These are phyloP conservation scores for Penicillium frequentans DNA, from an alignment of 2,329 filamentous ascomycete genomes.

Conservation along the genomic window DNA sequence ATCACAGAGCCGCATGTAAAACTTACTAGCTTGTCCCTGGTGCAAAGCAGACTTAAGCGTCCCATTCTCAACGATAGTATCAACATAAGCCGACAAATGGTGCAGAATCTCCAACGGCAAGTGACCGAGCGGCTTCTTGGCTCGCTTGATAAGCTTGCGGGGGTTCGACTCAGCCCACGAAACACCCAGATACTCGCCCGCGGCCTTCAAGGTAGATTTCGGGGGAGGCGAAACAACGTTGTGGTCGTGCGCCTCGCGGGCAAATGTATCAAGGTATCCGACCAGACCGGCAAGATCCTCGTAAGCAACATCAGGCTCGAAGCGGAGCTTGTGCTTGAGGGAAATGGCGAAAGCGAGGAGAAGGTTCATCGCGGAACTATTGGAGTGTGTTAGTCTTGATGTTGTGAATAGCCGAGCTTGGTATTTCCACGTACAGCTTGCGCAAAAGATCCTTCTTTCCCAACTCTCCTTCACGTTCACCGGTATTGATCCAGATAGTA, in stretches of 20 bases:
- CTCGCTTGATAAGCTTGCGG: slow-evolving; percentile 71
- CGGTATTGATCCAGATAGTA: slow-evolving; percentile 77
- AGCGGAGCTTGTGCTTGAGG: slow-evolving; percentile 79
- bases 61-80: slow-evolving; percentile 54
- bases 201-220: slow-evolving; percentile 60
- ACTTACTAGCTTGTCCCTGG: slow-evolving; percentile 40
- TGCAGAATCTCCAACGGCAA: slow-evolving; percentile 79
- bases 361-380: slow-evolving; percentile 67
- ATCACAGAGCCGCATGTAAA: neutral
- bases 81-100: slow-evolving; percentile 67
- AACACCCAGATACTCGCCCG: slow-evolving; percentile 73
- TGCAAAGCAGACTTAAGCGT: slow-evolving; percentile 38
- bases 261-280: slow-evolving; percentile 74
- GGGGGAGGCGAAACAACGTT: slow-evolving; percentile 35
- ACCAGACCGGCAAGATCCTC: slow-evolving; percentile 70
- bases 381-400: slow-evolving; percentile 10
- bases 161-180: slow-evolving; percentile 77
- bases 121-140: slow-evolving; percentile 73
- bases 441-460: slow-evolving; percentile 67
- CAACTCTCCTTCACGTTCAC: slow-evolving; percentile 58
- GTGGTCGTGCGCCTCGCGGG: slow-evolving; percentile 57
- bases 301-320: slow-evolving; percentile 78
- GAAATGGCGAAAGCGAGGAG: slow-evolving; percentile 73
- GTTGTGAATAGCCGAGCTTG: neutral
- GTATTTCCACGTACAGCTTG: slow-evolving; percentile 55